Evolutionary conservation across 2,329 filamentous ascomycete species (phyloP).

Genomic region (Tympanopsis confertula): DNA sequence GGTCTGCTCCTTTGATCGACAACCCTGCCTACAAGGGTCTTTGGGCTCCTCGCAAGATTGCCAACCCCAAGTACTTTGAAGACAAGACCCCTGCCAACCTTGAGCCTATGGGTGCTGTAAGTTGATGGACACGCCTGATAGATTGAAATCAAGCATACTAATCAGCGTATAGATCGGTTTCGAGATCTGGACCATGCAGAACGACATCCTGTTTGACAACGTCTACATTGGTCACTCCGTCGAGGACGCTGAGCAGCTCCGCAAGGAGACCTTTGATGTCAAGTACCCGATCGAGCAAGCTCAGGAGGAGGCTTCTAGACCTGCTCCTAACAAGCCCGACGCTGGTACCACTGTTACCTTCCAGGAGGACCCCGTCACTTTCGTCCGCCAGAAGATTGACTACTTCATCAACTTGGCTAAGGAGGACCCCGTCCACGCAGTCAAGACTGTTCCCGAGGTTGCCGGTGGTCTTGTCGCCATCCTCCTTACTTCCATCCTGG

Average conservation of each 20-base stretch:
- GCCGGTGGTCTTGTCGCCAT: conserved; percentile 68
- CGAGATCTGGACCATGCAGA: conserved; percentile 99
- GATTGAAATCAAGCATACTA: conserved; percentile 10
- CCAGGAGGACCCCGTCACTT: conserved; percentile 78
- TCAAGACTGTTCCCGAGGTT: conserved; percentile 85
- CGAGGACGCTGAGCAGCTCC: conserved; percentile 81
- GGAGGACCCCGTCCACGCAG: conserved; percentile 70
- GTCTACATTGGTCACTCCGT: conserved; percentile 98
- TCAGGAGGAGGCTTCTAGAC: conserved; percentile 67
- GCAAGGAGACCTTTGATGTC: conserved; percentile 77
- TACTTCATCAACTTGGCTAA: conserved; percentile 77
- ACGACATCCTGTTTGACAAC: conserved; percentile 97
- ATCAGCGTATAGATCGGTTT: conserved; percentile 65
- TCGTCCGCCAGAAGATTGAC: conserved; percentile 83
- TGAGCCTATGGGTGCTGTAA: conserved; percentile 92
- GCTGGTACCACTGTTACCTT: conserved; percentile 67
- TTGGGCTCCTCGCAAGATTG: conserved; percentile 90
- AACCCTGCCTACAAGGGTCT: conserved; percentile 97
- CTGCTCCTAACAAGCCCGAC: conserved; percentile 62
- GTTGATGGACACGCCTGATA: conserved; percentile 22
- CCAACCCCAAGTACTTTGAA: conserved; percentile 92
- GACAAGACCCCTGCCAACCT: conserved; percentile 95
- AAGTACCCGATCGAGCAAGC: conserved; percentile 78
- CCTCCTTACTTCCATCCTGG: conserved; percentile 34
- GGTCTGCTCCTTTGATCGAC: conserved; percentile 82